These are phyloP conservation scores for Scenedesmus sp. DNA, from an alignment of 163 green algal species.

Conservation along the genomic window DNA sequence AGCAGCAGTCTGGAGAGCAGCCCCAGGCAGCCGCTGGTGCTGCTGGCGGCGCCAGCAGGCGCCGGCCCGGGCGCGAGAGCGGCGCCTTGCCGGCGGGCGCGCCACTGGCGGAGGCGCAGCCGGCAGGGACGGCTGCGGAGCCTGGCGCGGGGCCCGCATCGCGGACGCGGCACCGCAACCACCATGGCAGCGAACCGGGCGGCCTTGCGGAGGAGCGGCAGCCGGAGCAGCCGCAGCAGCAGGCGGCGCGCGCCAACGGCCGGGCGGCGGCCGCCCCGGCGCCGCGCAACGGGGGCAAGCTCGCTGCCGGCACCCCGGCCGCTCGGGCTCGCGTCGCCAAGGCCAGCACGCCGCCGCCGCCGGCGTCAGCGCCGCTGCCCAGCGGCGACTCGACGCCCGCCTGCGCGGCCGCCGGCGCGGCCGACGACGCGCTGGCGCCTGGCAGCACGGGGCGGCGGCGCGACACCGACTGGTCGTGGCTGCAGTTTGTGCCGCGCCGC, in stretches of 20 bases:
- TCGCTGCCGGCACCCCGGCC: too few species aligned
- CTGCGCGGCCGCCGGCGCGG: not conserved
- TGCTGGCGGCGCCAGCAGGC: not conserved
- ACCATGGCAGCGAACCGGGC: too few species aligned
- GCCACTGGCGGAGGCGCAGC: too few species aligned
- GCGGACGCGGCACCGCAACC: not conserved
- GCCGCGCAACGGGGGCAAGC: too few species aligned
- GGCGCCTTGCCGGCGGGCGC: too few species aligned
- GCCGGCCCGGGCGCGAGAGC: too few species aligned
- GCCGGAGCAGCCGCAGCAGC: constrained; percentile 10
- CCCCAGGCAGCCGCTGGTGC: not conserved
- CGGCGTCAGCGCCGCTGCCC: too few species aligned
- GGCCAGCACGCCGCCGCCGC: too few species aligned
- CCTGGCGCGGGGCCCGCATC: too few species aligned
- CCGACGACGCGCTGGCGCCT: not conserved
- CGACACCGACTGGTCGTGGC: constrained; percentile 1
- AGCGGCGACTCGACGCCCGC: not conserved
- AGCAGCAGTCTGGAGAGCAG: too few species aligned
- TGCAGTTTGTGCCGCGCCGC: constrained; percentile 28
- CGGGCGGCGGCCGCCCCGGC: too few species aligned
- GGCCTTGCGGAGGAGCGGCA: not conserved
- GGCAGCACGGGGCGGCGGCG: constrained; percentile 22
- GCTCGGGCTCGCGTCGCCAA: too few species aligned
- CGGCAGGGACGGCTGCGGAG: not conserved
- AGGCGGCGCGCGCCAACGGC: constrained; percentile 1